Evolutionary conservation across 2,329 filamentous ascomycete genomes (phyloP).

Genomic region (Fusarium brevicatenulatum): DNA sequence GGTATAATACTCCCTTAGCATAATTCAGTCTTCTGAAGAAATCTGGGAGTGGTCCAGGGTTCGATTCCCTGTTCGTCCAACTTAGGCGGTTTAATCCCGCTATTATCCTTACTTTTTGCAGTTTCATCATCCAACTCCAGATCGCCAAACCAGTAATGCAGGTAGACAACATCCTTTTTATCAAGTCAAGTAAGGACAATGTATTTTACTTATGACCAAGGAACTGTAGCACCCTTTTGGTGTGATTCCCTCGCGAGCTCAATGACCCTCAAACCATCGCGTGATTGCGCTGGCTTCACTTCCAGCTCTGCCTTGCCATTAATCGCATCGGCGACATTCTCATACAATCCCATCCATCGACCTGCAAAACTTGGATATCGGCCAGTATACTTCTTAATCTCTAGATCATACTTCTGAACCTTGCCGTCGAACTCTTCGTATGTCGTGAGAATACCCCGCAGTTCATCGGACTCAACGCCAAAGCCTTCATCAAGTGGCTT

Average conservation of each 20-base stretch:
- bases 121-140: too few species aligned
- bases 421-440: conserved; percentile 48
- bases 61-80: conserved; percentile 31
- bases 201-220: conserved; percentile 38
- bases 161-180: not conserved
- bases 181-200: too few species aligned
- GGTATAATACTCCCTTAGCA: conserved; percentile 34
- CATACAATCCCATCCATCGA: conserved; percentile 53
- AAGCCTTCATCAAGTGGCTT: conserved; percentile 29
- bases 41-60: conserved; percentile 27
- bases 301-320: conserved; percentile 50
- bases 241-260: conserved; percentile 55
- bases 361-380: conserved; percentile 53
- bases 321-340: conserved; percentile 52
- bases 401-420: conserved; percentile 46
- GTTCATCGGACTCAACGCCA: conserved; percentile 30
- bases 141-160: too few species aligned
- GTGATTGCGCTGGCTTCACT: conserved; percentile 52
- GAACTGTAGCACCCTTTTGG: conserved; percentile 46
- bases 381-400: conserved; percentile 49
- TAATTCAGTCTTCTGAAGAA: not conserved
- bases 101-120: conserved; percentile 4
- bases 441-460: conserved; percentile 49
- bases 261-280: conserved; percentile 51
- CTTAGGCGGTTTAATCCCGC: not conserved